Percentiles rank a stretch among this genome's conserved stretches.
phyloP scores from a whole-genome alignment of 148 eudicot species.

The Salicornia ramosissima region DNA sequence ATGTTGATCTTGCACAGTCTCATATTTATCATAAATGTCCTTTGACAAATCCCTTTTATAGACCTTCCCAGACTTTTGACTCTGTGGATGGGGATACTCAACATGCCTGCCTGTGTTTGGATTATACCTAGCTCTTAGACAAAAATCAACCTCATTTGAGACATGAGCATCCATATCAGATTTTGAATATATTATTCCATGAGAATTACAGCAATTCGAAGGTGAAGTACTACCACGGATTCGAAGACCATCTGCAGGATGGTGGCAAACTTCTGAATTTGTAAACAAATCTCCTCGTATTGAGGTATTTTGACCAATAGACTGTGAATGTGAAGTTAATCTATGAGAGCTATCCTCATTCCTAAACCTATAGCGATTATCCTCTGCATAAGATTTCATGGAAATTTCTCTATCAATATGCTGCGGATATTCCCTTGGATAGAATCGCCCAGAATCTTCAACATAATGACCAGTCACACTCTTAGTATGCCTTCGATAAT shows the following conservation, averaged over 20 bases:
- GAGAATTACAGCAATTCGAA: conserved; percentile 1
- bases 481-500: neutral
- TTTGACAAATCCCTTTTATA: neutral
- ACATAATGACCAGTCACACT: neutral
- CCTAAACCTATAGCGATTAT: neutral
- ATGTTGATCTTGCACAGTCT: conserved; percentile 6
- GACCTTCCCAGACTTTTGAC: conserved; percentile 10
- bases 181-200: conserved; percentile 3
- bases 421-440: conserved; percentile 8
- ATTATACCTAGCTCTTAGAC: conserved; percentile 11
- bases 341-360: conserved; percentile 21
- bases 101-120: conserved; percentile 3
- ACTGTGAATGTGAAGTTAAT: conserved; percentile 20
- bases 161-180: conserved; percentile 5
- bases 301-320: conserved; percentile 16
- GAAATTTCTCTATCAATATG: conserved; percentile 14
- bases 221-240: neutral
- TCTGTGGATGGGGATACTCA: conserved; percentile 15
- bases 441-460: conserved; percentile 10
- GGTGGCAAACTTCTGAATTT: conserved; percentile 6
- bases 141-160: neutral
- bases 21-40: conserved; percentile 10
- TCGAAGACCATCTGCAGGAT: conserved; percentile 8
- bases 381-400: conserved; percentile 5
- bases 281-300: neutral